Evolutionary conservation across 495 filamentous ascomycete genomes (phyloP).

Genomic region (Gamarada debralockiae): DNA sequence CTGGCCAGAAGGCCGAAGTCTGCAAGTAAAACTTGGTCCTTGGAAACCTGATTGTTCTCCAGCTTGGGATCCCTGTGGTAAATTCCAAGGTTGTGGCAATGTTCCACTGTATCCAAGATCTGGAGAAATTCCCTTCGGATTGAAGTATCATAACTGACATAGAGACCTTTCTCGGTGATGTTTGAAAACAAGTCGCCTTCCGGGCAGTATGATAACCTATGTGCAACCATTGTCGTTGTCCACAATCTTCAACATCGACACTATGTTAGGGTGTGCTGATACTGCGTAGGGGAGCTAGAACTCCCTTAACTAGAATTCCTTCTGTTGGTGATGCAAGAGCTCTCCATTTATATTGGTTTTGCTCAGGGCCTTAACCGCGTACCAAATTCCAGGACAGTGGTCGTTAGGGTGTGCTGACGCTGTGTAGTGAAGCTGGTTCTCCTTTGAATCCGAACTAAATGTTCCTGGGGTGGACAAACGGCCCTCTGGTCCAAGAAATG

Average conservation of each 20-base stretch:
- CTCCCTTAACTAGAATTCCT: constrained; percentile 87
- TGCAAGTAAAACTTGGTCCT: constrained; percentile 89
- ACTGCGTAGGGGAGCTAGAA: constrained; percentile 87
- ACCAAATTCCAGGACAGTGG: constrained; percentile 73
- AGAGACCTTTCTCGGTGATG: constrained; percentile 92
- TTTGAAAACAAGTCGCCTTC: constrained; percentile 96
- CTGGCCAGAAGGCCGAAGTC: constrained; percentile 97
- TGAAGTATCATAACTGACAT: constrained; percentile 86
- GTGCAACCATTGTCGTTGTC: constrained; percentile 90
- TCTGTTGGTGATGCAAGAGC: constrained; percentile 81
- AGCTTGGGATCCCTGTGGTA: constrained; percentile 98
- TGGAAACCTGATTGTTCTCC: constrained; percentile 92
- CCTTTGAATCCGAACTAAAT: too few species aligned
- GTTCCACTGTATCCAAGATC: constrained; percentile 94
- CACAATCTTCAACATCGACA: constrained; percentile 91
- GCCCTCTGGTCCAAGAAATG: too few species aligned
- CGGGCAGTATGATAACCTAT: constrained; percentile 92
- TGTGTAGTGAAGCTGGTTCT: too few species aligned
- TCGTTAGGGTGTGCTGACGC: too few species aligned
- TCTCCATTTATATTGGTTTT: constrained; percentile 64
- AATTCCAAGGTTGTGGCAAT: constrained; percentile 89
- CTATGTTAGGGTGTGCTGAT: constrained; percentile 86
- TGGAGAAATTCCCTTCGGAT: constrained; percentile 89
- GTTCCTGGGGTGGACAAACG: too few species aligned
- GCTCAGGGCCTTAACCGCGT: constrained; percentile 96